These are phyloP conservation scores for Periconia digitata DNA, from an alignment of 2,329 filamentous ascomycete species.

Conservation along the genomic window DNA sequence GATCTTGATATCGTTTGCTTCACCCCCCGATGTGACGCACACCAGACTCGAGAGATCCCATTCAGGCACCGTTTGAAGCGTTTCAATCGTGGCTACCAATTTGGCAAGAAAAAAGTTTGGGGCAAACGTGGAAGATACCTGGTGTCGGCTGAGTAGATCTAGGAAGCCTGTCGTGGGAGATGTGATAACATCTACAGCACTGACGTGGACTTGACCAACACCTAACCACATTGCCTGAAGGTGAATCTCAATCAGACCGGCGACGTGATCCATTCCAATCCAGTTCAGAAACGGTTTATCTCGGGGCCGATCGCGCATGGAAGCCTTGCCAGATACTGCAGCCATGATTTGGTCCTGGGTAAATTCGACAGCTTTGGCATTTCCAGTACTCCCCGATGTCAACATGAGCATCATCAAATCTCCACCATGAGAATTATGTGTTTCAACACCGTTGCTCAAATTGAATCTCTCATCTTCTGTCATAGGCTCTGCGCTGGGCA, in stretches of 20 bases:
- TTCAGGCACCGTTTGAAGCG: neutral
- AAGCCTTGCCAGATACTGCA: constrained; percentile 46
- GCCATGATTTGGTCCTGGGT: constrained; percentile 48
- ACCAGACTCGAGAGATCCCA: constrained; percentile 34
- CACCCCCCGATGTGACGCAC: constrained; percentile 49
- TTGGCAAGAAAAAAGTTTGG: constrained; percentile 47
- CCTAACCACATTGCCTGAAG: constrained; percentile 49
- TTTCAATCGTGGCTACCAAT: constrained; percentile 2
- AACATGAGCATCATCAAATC: constrained; percentile 43
- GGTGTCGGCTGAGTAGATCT: constrained; percentile 44
- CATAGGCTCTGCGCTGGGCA: too few species aligned
- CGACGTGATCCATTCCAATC: constrained; percentile 58
- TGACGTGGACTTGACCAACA: constrained; percentile 51
- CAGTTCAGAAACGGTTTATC: constrained; percentile 46
- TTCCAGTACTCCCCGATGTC: constrained; percentile 57
- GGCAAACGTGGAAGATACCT: constrained; percentile 49
- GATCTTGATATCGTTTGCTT: constrained; percentile 46
- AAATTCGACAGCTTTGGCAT: constrained; percentile 54
- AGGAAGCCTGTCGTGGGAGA: constrained; percentile 44
- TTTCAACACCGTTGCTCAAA: too few species aligned
- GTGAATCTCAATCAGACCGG: constrained; percentile 55
- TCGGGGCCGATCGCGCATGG: neutral
- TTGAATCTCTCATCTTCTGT: too few species aligned
- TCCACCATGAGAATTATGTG: constrained; percentile 2
- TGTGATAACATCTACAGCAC: constrained; percentile 44